phyloP scores from a whole-genome alignment of 352 stramenopile genomes.

The Phytophthora citrophthora region DNA sequence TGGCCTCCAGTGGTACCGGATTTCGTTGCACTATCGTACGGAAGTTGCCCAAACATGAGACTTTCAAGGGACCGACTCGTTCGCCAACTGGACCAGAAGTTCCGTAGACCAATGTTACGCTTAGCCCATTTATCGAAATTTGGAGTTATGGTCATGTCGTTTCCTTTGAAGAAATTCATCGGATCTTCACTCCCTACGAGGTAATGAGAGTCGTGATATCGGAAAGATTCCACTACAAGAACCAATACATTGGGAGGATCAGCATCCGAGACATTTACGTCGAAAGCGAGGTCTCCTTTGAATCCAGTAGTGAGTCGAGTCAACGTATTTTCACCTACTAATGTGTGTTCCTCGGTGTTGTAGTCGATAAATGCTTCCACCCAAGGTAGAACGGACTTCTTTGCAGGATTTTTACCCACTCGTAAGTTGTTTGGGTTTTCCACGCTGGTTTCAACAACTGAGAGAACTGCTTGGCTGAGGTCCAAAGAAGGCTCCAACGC shows the following conservation, averaged over 20 bases:
- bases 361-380: conserved; percentile 12
- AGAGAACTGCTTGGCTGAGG: too few species aligned
- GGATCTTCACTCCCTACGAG: conserved; percentile 45
- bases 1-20: conserved; percentile 36
- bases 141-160: conserved; percentile 36
- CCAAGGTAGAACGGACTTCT: neutral
- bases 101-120: conserved; percentile 50
- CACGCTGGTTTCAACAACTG: neutral
- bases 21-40: conserved; percentile 43
- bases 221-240: conserved; percentile 58
- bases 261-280: conserved; percentile 37
- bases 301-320: conserved; percentile 24
- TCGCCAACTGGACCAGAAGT: conserved; percentile 62
- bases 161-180: conserved; percentile 35
- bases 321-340: conserved; percentile 13
- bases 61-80: conserved; percentile 62
- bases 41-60: conserved; percentile 54
- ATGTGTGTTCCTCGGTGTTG: conserved; percentile 8
- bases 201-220: conserved; percentile 54
- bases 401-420: neutral
- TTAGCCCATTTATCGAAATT: conserved; percentile 56
- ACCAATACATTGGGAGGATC: conserved; percentile 57
- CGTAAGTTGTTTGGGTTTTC: neutral
- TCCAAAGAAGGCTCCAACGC: neutral
- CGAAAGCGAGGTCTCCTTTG: conserved; percentile 27